These are phyloP conservation scores for Fusarium humuli DNA, from an alignment of 2,329 filamentous ascomycete genomes.

Conservation along the genomic window DNA sequence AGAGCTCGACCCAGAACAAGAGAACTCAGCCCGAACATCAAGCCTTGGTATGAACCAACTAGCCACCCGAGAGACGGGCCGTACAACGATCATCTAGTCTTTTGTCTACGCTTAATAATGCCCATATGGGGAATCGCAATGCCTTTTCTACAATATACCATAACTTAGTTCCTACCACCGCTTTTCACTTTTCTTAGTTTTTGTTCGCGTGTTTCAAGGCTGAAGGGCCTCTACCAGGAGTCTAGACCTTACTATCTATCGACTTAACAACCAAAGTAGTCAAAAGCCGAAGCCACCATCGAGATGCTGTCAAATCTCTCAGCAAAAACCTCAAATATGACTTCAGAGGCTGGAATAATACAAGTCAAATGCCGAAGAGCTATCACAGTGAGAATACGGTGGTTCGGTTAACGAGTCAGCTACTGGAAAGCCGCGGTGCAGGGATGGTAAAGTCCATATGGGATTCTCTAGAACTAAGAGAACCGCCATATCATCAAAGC, in stretches of 20 bases:
- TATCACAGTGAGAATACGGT: not conserved
- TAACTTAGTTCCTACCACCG: not conserved
- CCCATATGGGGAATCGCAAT: not conserved
- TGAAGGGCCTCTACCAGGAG: not conserved
- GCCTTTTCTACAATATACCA: not conserved
- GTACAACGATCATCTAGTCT: not conserved
- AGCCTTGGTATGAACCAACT: not conserved
- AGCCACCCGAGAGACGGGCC: constrained; percentile 3
- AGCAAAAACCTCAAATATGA: not conserved
- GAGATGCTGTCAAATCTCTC: not conserved
- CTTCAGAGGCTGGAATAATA: not conserved
- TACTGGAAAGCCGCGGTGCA: not conserved
- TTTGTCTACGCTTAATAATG: not conserved
- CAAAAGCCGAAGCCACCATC: not conserved
- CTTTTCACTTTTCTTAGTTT: not conserved
- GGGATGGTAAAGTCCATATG: not conserved
- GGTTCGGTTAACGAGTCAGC: not conserved
- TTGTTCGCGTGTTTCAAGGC: not conserved
- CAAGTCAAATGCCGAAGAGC: not conserved
- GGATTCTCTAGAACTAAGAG: not conserved
- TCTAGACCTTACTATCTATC: not conserved
- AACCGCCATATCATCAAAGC: constrained; percentile 7
- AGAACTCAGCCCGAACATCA: no score
- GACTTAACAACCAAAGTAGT: not conserved
- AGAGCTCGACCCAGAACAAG: not conserved